Conservation (phyloP, 805 yeast species). For the Candida parachauliodes region DNA sequence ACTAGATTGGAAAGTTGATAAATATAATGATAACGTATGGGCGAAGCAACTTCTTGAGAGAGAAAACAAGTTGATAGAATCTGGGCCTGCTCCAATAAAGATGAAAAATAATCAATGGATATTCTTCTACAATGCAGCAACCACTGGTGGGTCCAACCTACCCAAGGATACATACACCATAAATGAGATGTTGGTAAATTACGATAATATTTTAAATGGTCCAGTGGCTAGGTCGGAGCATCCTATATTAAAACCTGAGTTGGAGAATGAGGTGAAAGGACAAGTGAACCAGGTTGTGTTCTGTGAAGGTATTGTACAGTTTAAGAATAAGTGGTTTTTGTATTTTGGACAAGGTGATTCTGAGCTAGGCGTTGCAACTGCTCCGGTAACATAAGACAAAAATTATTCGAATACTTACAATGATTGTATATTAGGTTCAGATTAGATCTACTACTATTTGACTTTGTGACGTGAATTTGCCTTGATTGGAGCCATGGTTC, state of each 20-base stretch:
- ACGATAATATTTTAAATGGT: constrained; percentile 29
- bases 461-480: too few species aligned
- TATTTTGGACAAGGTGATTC: constrained; percentile 44
- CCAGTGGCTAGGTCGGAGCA: constrained; percentile 36
- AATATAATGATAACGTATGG: constrained; percentile 17
- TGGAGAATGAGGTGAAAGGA: constrained; percentile 31
- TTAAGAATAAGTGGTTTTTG: constrained; percentile 37
- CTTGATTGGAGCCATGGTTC: too few species aligned
- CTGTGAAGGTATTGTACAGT: constrained; percentile 42
- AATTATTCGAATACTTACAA: too few species aligned
- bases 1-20: constrained; percentile 27
- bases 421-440: background rate
- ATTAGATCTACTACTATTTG: too few species aligned
- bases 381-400: constrained; percentile 10
- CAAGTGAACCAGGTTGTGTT: constrained; percentile 42
- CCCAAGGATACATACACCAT: constrained; percentile 31
- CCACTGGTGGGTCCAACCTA: constrained; percentile 32
- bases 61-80: constrained; percentile 37
- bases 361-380: constrained; percentile 40
- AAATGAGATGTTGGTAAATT: constrained; percentile 40
- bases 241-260: constrained; percentile 34
- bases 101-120: constrained; percentile 32
- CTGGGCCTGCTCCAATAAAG: constrained; percentile 42
- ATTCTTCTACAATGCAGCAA: constrained; percentile 36
- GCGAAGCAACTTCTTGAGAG: constrained; percentile 26